phyloP scores from a whole-genome alignment of 2,329 filamentous ascomycete genomes.

The Elsinoe arachidis region DNA sequence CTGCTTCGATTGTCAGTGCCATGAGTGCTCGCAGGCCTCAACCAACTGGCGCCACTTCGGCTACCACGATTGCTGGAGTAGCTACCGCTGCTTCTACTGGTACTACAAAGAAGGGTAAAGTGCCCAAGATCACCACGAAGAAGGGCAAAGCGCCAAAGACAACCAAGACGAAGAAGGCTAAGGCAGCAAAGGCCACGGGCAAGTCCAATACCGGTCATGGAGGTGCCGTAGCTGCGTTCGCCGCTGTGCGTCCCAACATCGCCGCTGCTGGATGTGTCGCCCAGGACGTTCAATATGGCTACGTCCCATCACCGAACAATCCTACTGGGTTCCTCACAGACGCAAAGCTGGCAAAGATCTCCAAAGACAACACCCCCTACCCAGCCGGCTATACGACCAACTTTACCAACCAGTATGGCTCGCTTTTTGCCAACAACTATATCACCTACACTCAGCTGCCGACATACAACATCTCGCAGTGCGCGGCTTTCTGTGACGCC shows the following conservation, averaged over 20 bases:
- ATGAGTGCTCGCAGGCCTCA: not conserved
- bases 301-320: conserved; percentile 11
- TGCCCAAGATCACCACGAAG: not conserved
- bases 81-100: not conserved
- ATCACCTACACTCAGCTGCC: conserved; percentile 15
- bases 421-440: conserved; percentile 16
- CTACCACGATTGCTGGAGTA: not conserved
- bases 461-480: conserved; percentile 14
- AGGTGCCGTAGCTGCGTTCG: not conserved
- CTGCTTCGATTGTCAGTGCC: not conserved
- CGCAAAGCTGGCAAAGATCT: conserved; percentile 8
- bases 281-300: conserved; percentile 11
- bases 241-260: not conserved
- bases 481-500: conserved; percentile 16
- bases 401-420: conserved; percentile 14
- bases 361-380: conserved; percentile 12
- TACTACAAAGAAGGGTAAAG: not conserved
- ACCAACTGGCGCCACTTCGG: not conserved
- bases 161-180: not conserved
- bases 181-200: not conserved
- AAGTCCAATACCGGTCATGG: not conserved
- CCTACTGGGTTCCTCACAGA: conserved; percentile 16
- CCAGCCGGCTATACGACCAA: conserved; percentile 17
- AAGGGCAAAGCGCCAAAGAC: not conserved
- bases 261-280: not conserved